Evolutionary conservation across 345 rosid genomes (phyloP).

Genomic region (Barbarea vulgaris): DNA sequence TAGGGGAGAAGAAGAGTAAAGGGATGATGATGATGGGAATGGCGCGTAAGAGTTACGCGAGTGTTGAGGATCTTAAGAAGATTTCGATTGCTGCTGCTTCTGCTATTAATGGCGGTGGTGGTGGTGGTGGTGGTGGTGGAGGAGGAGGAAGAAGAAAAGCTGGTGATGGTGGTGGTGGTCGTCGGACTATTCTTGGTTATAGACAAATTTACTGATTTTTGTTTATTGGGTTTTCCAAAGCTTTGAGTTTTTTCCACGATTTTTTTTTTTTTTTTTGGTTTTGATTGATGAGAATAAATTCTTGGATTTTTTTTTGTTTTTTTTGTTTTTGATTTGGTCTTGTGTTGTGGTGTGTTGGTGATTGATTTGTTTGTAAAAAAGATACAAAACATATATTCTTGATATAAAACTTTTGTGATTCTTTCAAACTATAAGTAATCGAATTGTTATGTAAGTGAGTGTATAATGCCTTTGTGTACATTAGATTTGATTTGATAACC

Average conservation of each 20-base stretch:
- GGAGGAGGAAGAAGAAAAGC: slow-evolving; percentile 47
- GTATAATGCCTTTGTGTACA: too few relatives aligned
- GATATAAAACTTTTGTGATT: background rate
- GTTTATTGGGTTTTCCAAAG: background rate
- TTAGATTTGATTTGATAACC: too few relatives aligned
- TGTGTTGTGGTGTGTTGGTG: too few relatives aligned
- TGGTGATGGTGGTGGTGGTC: slow-evolving; percentile 20
- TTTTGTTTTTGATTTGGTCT: background rate
- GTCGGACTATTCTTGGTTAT: slow-evolving; percentile 53
- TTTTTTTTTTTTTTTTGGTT: background rate
- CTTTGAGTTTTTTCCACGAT: slow-evolving; percentile 3
- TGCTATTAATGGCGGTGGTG: slow-evolving; percentile 55
- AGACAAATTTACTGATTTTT: slow-evolving; percentile 43
- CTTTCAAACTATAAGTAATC: too few relatives aligned
- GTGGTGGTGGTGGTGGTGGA: slow-evolving; percentile 50
- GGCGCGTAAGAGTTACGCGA: slow-evolving; percentile 67
- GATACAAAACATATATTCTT: background rate
- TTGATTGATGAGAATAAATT: slow-evolving; percentile 13
- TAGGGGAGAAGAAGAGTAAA: slow-evolving; percentile 62
- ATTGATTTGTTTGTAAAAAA: background rate
- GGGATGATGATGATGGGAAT: slow-evolving; percentile 47
- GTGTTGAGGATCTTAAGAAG: slow-evolving; percentile 65
- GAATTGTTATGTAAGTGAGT: too few relatives aligned
- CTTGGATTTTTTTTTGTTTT: background rate
- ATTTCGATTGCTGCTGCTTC: slow-evolving; percentile 55